These are phyloP conservation scores for Blastobotrys buckinghamii DNA, from an alignment of 1,139 yeast genomes.

Conservation along the genomic window DNA sequence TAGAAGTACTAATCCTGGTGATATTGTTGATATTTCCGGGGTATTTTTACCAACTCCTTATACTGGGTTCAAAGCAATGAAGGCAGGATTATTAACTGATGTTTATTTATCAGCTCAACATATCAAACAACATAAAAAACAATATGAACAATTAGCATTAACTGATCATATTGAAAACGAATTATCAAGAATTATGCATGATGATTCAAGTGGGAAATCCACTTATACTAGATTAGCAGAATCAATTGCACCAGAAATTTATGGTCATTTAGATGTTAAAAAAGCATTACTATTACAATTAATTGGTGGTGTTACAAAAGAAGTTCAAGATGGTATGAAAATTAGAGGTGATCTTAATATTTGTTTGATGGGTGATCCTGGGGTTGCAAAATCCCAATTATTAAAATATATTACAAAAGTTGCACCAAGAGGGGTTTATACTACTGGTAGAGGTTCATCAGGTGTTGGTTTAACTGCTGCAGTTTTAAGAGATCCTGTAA, in stretches of 20 bases:
- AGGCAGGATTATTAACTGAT: conserved; percentile 90
- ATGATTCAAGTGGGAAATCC: conserved; percentile 35
- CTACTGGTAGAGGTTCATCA: conserved; percentile 98
- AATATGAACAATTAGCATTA: conserved; percentile 63
- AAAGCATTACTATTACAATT: conserved; percentile 78
- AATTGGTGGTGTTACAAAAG: conserved; percentile 95
- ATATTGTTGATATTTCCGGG: conserved; percentile 87
- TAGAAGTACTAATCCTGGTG: conserved; percentile 88
- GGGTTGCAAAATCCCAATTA: conserved; percentile 97
- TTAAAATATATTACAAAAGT: conserved; percentile 86
- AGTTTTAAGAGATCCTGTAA: conserved; percentile 96
- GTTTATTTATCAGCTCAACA: conserved; percentile 87
- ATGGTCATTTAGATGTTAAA: conserved; percentile 89
- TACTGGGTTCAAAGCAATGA: conserved; percentile 88
- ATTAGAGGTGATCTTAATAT: conserved; percentile 97
- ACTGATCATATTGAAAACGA: conserved; percentile 42
- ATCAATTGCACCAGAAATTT: conserved; percentile 97
- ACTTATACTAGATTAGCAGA: conserved; percentile 72
- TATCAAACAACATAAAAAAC: conserved; percentile 82
- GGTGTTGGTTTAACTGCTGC: conserved; percentile 99
- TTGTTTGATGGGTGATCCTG: conserved; percentile 98
- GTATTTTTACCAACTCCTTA: conserved; percentile 91
- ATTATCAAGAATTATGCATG: conserved; percentile 45
- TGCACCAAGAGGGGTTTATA: conserved; percentile 95
- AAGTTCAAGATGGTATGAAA: conserved; percentile 92